Percentiles rank a stretch among this genome's conserved stretches.
Evolutionary conservation across 2,329 filamentous ascomycete species (phyloP).

Genomic region (Cadophora sp.): DNA sequence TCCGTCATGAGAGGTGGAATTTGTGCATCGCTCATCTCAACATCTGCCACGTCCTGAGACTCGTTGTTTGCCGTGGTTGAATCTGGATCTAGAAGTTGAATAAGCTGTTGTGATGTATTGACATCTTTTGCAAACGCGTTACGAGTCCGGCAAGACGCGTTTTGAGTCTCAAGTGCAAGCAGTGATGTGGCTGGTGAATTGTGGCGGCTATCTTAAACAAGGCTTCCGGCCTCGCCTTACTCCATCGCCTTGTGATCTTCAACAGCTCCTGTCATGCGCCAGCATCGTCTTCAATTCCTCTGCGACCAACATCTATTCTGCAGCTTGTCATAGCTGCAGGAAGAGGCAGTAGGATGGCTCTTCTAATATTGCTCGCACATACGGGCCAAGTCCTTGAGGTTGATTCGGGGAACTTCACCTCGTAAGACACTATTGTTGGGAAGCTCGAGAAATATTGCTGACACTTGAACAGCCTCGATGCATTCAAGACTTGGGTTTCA

Average conservation of each 20-base stretch:
- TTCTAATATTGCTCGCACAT: conserved; percentile 91
- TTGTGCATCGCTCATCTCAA: conserved; percentile 31
- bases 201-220: conserved; percentile 22
- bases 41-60: conserved; percentile 38
- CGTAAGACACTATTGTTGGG: conserved; percentile 57
- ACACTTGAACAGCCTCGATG: conserved; percentile 70
- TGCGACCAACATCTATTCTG: conserved; percentile 30
- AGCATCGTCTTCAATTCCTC: conserved; percentile 23
- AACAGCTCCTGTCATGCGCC: conserved; percentile 34
- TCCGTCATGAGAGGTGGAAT: conserved; percentile 63
- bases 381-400: conserved; percentile 85
- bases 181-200: conserved; percentile 16
- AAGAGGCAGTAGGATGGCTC: conserved; percentile 70
- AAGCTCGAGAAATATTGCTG: conserved; percentile 22
- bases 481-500: conserved; percentile 82
- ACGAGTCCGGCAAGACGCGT: conserved; percentile 15
- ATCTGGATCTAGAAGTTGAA: neutral
- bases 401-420: conserved; percentile 77
- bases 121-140: conserved; percentile 17
- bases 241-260: conserved; percentile 33
- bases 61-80: conserved; percentile 16
- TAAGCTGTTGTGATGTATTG: neutral
- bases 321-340: conserved; percentile 40
- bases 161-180: conserved; percentile 2
- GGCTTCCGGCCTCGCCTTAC: conserved; percentile 21